Conservation (phyloP, 805 yeast genomes). For the Dipodascopsis uninucleata region DNA sequence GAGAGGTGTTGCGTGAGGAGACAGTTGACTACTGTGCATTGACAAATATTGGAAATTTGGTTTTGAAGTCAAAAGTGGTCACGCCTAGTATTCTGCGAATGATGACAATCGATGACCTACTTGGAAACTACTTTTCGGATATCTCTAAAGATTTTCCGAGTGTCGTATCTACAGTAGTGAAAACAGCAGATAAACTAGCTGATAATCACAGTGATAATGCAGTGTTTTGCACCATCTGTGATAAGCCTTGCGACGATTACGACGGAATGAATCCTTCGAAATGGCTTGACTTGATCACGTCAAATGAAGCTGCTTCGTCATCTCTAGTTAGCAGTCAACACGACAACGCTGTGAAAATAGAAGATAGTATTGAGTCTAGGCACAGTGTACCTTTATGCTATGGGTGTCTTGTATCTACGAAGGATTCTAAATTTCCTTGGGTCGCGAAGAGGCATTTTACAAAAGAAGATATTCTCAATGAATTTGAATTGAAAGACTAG, state of each 20-base stretch:
- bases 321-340: conserved; percentile 25
- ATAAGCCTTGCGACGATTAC: conserved; percentile 48
- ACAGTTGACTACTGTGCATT: conserved; percentile 52
- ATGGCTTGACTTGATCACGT: conserved; percentile 72
- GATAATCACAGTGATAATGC: conserved; percentile 23
- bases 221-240: conserved; percentile 55
- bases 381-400: conserved; percentile 9
- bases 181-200: conserved; percentile 74
- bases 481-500: conserved; percentile 45
- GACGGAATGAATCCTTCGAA: conserved; percentile 43
- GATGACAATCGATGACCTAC: conserved; percentile 78
- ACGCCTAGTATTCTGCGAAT: conserved; percentile 53
- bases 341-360: conserved; percentile 18
- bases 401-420: conserved; percentile 24
- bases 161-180: conserved; percentile 86
- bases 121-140: conserved; percentile 63
- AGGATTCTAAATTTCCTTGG: conserved; percentile 36
- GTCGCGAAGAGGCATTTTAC: conserved; percentile 38
- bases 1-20: conserved; percentile 72
- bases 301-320: conserved; percentile 45
- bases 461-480: conserved; percentile 44
- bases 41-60: conserved; percentile 39
- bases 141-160: conserved; percentile 81
- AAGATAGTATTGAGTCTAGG: neutral
- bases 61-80: conserved; percentile 30